phyloP scores from a whole-genome alignment of 2,329 filamentous ascomycete genomes.

The Coniella vitis region DNA sequence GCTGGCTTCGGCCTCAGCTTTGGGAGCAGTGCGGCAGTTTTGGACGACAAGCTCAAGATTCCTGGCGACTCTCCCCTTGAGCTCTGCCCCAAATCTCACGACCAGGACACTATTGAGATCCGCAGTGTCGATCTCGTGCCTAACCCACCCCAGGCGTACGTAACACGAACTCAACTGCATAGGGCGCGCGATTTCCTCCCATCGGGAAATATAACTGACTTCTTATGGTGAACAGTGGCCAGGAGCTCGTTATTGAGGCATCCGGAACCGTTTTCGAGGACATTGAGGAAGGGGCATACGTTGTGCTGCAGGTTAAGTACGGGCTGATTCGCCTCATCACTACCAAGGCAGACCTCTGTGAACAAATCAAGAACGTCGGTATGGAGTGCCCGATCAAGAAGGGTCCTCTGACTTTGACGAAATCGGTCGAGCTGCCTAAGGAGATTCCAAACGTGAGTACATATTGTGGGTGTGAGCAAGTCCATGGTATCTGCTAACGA shows the following conservation, averaged over 20 bases:
- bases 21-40: conserved; percentile 39
- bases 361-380: conserved; percentile 82
- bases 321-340: conserved; percentile 85
- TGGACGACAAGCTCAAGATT: conserved; percentile 54
- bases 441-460: conserved; percentile 78
- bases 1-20: conserved; percentile 37
- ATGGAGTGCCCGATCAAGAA: conserved; percentile 81
- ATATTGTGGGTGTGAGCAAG: not conserved
- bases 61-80: conserved; percentile 80
- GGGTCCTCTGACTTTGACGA: conserved; percentile 65
- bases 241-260: conserved; percentile 71
- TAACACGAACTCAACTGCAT: conserved; percentile 19
- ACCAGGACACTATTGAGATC: conserved; percentile 66
- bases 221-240: conserved; percentile 50
- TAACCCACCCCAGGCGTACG: conserved; percentile 83
- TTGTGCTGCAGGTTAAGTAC: conserved; percentile 84
- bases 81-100: conserved; percentile 64
- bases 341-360: conserved; percentile 76
- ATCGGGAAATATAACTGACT: not conserved
- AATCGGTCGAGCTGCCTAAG: conserved; percentile 76
- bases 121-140: conserved; percentile 73
- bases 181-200: conserved; percentile 1
- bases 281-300: conserved; percentile 72
- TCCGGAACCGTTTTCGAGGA: conserved; percentile 64
- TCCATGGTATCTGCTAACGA: not conserved